These are phyloP conservation scores for Monosporascus sp. DNA, from an alignment of 2,329 filamentous ascomycete species.

Conservation along the genomic window DNA sequence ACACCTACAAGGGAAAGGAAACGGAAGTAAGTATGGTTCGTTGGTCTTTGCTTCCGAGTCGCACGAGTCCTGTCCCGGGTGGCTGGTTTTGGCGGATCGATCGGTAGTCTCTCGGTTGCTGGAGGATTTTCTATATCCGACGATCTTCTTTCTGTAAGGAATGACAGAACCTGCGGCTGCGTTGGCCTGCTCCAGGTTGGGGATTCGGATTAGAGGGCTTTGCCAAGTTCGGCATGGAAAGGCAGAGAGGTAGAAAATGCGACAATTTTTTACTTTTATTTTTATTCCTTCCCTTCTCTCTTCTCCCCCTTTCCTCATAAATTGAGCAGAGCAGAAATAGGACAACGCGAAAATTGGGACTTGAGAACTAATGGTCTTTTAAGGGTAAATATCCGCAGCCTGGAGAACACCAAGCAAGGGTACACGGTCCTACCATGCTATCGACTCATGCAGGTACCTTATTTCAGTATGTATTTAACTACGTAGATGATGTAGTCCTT, in stretches of 20 bases:
- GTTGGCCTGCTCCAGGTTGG: neutral
- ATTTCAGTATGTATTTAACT: no score
- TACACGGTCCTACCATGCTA: neutral
- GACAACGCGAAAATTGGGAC: neutral
- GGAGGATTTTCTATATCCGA: neutral
- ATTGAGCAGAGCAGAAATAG: neutral
- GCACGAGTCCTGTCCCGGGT: neutral
- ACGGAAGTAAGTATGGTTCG: neutral
- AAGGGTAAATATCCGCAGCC: neutral
- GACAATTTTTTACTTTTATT: neutral
- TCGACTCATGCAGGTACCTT: neutral
- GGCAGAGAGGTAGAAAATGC: no score
- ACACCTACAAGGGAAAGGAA: neutral
- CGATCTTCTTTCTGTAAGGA: neutral
- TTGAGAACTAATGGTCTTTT: neutral
- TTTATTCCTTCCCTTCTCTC: neutral
- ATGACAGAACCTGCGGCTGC: neutral
- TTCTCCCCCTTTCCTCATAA: neutral
- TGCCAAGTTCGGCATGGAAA: no score
- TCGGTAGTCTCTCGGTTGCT: neutral
- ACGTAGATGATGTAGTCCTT: no score
- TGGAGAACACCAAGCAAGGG: neutral
- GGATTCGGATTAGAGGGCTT: no score
- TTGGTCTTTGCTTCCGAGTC: neutral
- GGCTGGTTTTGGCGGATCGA: neutral